Conservation (phyloP, 2,329 filamentous ascomycete species). For the Claviceps monticola region DNA sequence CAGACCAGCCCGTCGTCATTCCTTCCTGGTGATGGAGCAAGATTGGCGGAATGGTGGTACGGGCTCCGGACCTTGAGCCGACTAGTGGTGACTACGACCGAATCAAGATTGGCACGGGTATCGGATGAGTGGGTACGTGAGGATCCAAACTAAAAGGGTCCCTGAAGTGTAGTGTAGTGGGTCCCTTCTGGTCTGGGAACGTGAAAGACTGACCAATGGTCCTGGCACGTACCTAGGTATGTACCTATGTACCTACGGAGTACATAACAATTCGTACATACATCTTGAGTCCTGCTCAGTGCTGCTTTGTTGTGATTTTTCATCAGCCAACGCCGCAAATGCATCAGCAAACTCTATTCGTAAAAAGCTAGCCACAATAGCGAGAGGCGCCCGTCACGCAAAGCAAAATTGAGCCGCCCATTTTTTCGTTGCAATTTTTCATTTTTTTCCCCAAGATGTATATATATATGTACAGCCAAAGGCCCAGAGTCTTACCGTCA, state of each 20-base stretch:
- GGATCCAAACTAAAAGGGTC: too few relatives aligned
- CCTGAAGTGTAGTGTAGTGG: too few relatives aligned
- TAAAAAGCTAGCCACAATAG: neutral
- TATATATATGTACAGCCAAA: neutral
- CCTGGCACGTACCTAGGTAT: too few relatives aligned
- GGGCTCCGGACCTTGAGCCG: too few relatives aligned
- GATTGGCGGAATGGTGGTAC: neutral
- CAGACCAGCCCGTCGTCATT: neutral
- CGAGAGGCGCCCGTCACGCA: neutral
- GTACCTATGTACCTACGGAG: too few relatives aligned
- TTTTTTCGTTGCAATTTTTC: neutral
- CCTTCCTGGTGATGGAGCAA: neutral
- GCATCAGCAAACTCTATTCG: neutral
- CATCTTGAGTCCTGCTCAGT: neutral
- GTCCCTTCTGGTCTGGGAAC: too few relatives aligned
- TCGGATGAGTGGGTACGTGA: too few relatives aligned
- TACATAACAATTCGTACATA: neutral
- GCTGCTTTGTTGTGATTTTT: neutral
- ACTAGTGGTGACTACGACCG: too few relatives aligned
- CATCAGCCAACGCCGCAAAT: neutral
- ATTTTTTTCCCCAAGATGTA: neutral
- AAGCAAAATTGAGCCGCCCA: too few relatives aligned
- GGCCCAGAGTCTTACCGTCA: too few relatives aligned
- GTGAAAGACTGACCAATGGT: too few relatives aligned
- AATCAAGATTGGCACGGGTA: too few relatives aligned